These are phyloP conservation scores for Austroboletus eburneus DNA, from an alignment of 768 basidiomycete species.

Conservation along the genomic window DNA sequence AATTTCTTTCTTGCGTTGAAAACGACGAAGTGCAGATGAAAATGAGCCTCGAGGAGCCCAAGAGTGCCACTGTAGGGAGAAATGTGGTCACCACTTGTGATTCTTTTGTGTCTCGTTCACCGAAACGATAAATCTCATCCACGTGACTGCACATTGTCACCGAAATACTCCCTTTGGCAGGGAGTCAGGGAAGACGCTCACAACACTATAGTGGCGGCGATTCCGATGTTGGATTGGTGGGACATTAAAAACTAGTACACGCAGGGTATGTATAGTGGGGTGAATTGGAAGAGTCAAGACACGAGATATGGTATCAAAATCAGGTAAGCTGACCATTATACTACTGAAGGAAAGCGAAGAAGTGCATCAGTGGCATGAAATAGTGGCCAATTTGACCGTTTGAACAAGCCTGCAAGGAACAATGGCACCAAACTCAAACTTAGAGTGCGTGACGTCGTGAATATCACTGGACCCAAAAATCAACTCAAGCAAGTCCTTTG, in stretches of 20 bases:
- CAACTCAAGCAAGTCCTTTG: conserved; percentile 25
- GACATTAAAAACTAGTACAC: neutral
- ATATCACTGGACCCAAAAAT: conserved; percentile 19
- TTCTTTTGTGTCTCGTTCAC: too few relatives aligned
- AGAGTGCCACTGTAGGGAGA: too few relatives aligned
- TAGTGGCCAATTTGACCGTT: conserved; percentile 15
- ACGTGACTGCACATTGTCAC: too few relatives aligned
- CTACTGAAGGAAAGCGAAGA: conserved; percentile 20
- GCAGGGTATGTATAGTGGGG: neutral
- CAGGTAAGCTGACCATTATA: neutral
- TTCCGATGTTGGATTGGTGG: too few relatives aligned
- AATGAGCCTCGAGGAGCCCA: too few relatives aligned
- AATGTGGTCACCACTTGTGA: too few relatives aligned
- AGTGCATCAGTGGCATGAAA: conserved; percentile 12
- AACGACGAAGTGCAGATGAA: too few relatives aligned
- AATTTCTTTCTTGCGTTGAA: too few relatives aligned
- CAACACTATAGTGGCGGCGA: too few relatives aligned
- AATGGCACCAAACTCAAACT: conserved; percentile 23
- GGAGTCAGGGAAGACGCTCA: too few relatives aligned
- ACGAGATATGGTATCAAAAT: neutral
- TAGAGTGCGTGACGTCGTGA: neutral
- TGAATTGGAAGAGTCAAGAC: neutral
- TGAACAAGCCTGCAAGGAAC: conserved; percentile 20
- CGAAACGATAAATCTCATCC: too few relatives aligned
- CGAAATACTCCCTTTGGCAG: too few relatives aligned